Evolutionary conservation across 148 eudicot species (phyloP), one percentile per base, ranked within the genome.

Genomic region (Chenopodium formosanum): DNA sequence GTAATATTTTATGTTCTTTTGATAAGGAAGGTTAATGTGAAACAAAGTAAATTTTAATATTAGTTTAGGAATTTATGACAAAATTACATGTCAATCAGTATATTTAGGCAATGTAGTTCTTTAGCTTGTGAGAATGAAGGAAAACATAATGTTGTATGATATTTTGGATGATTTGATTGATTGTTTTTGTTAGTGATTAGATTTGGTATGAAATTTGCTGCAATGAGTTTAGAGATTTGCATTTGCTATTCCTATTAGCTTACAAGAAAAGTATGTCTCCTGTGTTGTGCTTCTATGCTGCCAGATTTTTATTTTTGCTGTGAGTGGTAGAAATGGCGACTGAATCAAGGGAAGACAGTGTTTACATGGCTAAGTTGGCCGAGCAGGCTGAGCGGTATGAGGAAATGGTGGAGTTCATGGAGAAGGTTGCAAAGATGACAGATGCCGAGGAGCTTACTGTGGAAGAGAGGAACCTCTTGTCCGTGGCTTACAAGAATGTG

Each of bases 311-410:
- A 32, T 17, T 27, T 79, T 29, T 7, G 32, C 73, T 32, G 63
- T 78, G 62, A 14, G 66, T 53, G 25, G 67, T 70, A 29, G 67
- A 66, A 84, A 90, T 88, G 93, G 85, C 87, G 68, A 32, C 86
- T 34, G 91, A 89, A 13, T 83, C 89, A 1, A 90, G 96, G 79
- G 96, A 92, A 82, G 92, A 90, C 4, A 85, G 86, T 81, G 94
- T 93, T 25, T 93, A 91, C 93, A 79, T 91, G 93, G 97, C 97
- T 79, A 93, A 92, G 85, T 74, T 92, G 78, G 94, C 97, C 40
- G 97, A 92, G 88, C 97, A 92, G 84, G 97, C 97, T 0, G 97
- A 93, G 77, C 88, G 97, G n/a, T 93, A 91, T 23, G 97, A 93
- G 78, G 97, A 93, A 83, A 93, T 93, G 97, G 93, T 91, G 29